Evolutionary conservation across 306 rosid species (phyloP).

Genomic region (Quercus robur): DNA sequence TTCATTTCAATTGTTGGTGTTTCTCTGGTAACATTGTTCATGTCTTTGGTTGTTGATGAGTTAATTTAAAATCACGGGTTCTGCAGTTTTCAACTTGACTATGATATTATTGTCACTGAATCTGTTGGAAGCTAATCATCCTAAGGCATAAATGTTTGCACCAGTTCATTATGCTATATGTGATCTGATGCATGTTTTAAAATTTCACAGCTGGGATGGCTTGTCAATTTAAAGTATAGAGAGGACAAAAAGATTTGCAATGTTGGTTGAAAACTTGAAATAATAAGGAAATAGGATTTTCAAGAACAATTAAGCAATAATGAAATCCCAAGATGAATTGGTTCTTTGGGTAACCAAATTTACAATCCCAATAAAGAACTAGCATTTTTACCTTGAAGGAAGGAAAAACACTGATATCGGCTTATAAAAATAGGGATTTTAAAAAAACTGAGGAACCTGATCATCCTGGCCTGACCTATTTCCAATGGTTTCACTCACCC

Average conservation of each 20-base stretch:
- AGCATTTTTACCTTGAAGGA: not conserved
- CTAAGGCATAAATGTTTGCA: not conserved
- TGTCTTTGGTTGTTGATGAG: not conserved
- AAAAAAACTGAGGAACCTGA: too few species aligned
- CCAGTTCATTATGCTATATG: not conserved
- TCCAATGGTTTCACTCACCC: too few species aligned
- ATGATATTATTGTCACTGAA: not conserved
- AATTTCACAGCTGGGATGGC: not conserved
- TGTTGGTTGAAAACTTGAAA: not conserved
- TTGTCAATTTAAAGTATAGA: not conserved
- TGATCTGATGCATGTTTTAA: not conserved
- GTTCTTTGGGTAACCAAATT: not conserved
- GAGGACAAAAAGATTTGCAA: not conserved
- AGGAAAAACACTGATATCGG: not conserved
- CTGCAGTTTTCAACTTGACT: not conserved
- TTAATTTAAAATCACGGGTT: not conserved
- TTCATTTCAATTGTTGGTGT: slow-evolving; percentile 2
- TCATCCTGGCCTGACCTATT: too few species aligned
- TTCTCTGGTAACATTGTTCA: slow-evolving; percentile 6
- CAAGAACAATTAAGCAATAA: not conserved
- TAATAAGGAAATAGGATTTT: not conserved
- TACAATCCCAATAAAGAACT: not conserved
- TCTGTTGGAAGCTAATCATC: not conserved
- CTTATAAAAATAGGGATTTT: not conserved
- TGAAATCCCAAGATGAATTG: not conserved